Base-by-base conservation (phyloP, 2,329 filamentous ascomycete genomes). In the Fusarium sororula region DNA sequence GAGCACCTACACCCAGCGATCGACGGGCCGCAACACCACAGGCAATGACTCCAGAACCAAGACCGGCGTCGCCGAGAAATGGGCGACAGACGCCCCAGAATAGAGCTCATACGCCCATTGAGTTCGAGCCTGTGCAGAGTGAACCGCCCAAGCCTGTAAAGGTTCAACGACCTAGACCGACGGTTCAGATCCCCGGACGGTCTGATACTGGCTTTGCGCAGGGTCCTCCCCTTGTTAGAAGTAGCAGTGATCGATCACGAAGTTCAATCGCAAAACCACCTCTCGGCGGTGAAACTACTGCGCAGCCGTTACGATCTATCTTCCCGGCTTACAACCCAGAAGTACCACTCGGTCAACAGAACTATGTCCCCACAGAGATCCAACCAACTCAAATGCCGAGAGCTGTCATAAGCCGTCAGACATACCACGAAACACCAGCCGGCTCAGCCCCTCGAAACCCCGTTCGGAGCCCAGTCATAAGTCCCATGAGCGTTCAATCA, bases 241-340 rank as follows among this genome's bases (percentile, higher is more conserved):
- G 82, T 68, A 83, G 83, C 55, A 90, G 87, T 77, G 84, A 82
- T 54, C 82, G 84, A 24, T 89, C 88, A 3, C 83, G 87, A 61
- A 88, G 82, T 79, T 91, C 89, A 26, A 90, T 90, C 73, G 87
- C 88, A 57, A 90, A 91, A 75, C 81, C 84, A 30, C 88, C 87
- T 22, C 77, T 87, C 8, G 78, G 77, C 32, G 83, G 84, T 30
- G 80, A 82, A 14, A 51, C 78, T 28, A 70, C 80, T 50, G 79
- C 79, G 57, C 80, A 72, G 67, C 75, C 81, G 0, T 87, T 93
- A 76, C 88, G 89, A 38, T 95, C 93, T 30, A 94, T 95, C 76
- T 95, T 95, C 76, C 93, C 93, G 13, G 87, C 88, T 37, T 95
- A 94, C 79, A 91, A 95, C 77, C 91, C 90, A 7, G 87, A 87